Evolutionary conservation across 257 asterid genomes (phyloP), one percentile per base, ranked within the genome.

Genomic region (Nemophila menziesii): DNA sequence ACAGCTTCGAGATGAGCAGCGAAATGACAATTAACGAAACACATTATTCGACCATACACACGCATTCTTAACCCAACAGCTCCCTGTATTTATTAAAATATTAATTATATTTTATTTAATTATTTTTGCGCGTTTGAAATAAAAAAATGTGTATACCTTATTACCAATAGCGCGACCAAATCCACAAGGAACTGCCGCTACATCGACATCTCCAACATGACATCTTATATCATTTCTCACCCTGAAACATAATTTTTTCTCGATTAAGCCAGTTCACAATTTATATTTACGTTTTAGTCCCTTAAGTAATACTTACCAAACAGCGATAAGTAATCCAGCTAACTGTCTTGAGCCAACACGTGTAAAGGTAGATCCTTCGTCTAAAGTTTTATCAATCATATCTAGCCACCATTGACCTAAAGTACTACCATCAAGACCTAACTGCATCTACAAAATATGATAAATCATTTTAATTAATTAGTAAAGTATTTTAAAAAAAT

Each of bases 131-230:
- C 3, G 1, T 7, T 29, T 13, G 39, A 27, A 24, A n/a, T 39
- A 7, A 29, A 13, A 29, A 54, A 46, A 58, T 20, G 5, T 22
- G 22, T 48, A 24, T 68, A 84, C 98, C 85, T 89, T 89, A 64
- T 89, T 89, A 39, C 98, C 98, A 57, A 89, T 76, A 9, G 98
- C 94, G 57, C 94, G 93, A 27, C 98, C 98, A 46, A 68, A 66
- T 54, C 98, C 98, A 77, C 98, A 89, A 43, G 98, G 92, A 63
- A 89, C 98, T 62, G 98, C 98, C 47, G 94, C 93, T 58, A 73
- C 94, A 49, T 89, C 98, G 62, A 82, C 73, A 72, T 89, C 98
- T 39, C 98, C 98, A 38, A 80, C 79, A 58, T 74, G 79, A 56
- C 67, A 56, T 39, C 56, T 61, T 27, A 89, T 74, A 63, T 26